These are phyloP conservation scores for Fusarium agapanthi DNA, from an alignment of 2,329 filamentous ascomycete species.

Conservation along the genomic window DNA sequence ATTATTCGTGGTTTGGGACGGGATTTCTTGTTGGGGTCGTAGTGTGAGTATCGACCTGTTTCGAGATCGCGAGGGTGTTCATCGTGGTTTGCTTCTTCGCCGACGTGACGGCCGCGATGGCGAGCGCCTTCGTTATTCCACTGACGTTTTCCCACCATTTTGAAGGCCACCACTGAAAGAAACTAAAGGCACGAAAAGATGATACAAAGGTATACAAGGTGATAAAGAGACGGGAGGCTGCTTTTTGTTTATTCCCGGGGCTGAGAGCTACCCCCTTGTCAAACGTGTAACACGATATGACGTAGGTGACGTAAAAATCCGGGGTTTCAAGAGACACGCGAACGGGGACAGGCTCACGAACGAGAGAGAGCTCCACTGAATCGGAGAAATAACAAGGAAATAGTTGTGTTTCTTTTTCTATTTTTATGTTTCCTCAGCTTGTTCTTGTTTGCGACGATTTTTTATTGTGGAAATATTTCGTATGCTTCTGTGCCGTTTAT, in stretches of 20 bases:
- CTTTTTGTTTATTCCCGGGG: constrained; percentile 15
- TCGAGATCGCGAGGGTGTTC: constrained; percentile 38
- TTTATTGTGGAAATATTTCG: background rate
- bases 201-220: no score
- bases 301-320: constrained; percentile 27
- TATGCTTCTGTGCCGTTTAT: constrained; percentile 1
- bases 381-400: constrained; percentile 26
- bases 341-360: constrained; percentile 27
- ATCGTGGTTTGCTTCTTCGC: constrained; percentile 12
- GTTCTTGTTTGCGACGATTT: background rate
- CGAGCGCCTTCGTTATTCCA: constrained; percentile 12
- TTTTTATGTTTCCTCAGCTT: background rate
- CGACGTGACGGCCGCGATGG: constrained; percentile 14
- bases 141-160: constrained; percentile 37
- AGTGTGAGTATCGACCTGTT: constrained; percentile 10
- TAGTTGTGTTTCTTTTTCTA: background rate
- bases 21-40: background rate
- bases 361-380: constrained; percentile 10
- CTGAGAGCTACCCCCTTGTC: background rate
- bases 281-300: constrained; percentile 11
- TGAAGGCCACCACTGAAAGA: background rate
- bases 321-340: constrained; percentile 16
- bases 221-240: background rate
- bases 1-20: constrained; percentile 31
- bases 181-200: no score